A percentile compares a stretch with the other conserved stretches of the same genome.
Evolutionary conservation across 805 yeast genomes (phyloP).

Genomic region (Candida gorgasii): DNA sequence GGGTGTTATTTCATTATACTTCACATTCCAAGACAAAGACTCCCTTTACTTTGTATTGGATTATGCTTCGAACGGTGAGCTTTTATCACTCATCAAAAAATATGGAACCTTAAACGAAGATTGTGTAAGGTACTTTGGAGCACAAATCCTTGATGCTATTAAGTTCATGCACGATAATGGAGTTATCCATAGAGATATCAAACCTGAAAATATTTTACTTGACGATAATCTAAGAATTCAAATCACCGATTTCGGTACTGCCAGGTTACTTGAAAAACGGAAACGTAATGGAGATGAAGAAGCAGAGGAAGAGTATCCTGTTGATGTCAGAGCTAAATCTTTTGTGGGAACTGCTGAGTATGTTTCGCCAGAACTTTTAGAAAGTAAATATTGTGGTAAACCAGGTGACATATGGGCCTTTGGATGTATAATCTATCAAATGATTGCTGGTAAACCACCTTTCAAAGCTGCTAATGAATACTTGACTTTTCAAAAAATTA

Average conservation of each 20-base stretch:
- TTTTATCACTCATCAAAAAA: slow-evolving; percentile 64
- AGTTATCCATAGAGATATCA: slow-evolving; percentile 76
- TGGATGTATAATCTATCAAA: slow-evolving; percentile 60
- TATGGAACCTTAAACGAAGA: slow-evolving; percentile 72
- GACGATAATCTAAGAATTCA: slow-evolving; percentile 62
- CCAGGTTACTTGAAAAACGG: slow-evolving; percentile 60
- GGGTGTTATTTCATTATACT: slow-evolving; percentile 69
- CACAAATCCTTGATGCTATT: slow-evolving; percentile 74
- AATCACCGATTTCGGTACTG: slow-evolving; percentile 85
- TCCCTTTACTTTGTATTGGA: slow-evolving; percentile 75
- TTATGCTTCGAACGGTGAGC: slow-evolving; percentile 79
- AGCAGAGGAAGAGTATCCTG: slow-evolving; percentile 56
- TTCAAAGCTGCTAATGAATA: slow-evolving; percentile 84
- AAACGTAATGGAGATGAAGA: slow-evolving; percentile 29
- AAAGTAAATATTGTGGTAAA: slow-evolving; percentile 66
- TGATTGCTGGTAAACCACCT: slow-evolving; percentile 73
- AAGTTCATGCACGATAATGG: slow-evolving; percentile 74
- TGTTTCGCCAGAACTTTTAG: slow-evolving; percentile 74
- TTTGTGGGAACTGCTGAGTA: slow-evolving; percentile 81
- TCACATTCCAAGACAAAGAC: slow-evolving; percentile 77
- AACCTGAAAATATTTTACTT: slow-evolving; percentile 77
- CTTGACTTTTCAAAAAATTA: slow-evolving; percentile 76
- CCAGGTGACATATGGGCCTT: slow-evolving; percentile 64
- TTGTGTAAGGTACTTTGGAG: slow-evolving; percentile 64
- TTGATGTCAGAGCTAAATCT: slow-evolving; percentile 70